A percentile compares a stretch with the other conserved stretches of the same genome.
Conservation (phyloP, 495 filamentous ascomycete species). For the Lophiostoma macrostomum region DNA sequence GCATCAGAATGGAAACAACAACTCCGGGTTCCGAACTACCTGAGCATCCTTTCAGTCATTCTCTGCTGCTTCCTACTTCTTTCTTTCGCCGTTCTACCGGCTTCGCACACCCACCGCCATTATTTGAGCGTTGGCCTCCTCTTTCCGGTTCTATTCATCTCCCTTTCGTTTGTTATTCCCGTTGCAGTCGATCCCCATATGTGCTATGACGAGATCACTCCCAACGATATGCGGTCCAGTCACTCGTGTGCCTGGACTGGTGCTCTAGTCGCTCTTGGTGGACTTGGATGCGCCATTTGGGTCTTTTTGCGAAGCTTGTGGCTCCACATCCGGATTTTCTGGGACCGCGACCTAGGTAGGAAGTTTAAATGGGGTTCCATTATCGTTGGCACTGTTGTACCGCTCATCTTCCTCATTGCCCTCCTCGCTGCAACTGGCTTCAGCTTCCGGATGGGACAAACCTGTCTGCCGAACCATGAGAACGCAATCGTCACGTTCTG, state of each 20-base stretch:
- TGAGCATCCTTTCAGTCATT: constrained; percentile 38
- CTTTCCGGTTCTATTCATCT: constrained; percentile 35
- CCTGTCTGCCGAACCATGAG: constrained; percentile 39
- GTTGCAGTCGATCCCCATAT: constrained; percentile 30
- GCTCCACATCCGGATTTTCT: constrained; percentile 43
- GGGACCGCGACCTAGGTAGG: constrained; percentile 37
- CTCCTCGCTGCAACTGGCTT: constrained; percentile 35
- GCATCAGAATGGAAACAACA: constrained; percentile 25
- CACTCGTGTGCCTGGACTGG: constrained; percentile 41
- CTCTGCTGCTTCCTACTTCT: constrained; percentile 40
- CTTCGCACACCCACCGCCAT: constrained; percentile 36
- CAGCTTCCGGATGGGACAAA: constrained; percentile 37
- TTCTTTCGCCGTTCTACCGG: constrained; percentile 39
- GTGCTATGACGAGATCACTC: constrained; percentile 42
- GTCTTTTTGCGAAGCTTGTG: constrained; percentile 41
- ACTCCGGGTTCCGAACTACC: constrained; percentile 36
- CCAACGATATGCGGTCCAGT: constrained; percentile 37
- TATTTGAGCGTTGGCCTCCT: constrained; percentile 40
- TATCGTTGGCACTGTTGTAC: constrained; percentile 31
- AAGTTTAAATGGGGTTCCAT: constrained; percentile 35
- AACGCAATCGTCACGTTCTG: constrained; percentile 38
- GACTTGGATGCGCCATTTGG: constrained; percentile 37
- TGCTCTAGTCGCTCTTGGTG: constrained; percentile 34
- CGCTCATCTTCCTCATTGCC: constrained; percentile 34
- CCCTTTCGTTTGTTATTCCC: constrained; percentile 40